These are phyloP conservation scores for Metschnikowia proteae DNA, from an alignment of 805 yeast genomes.

Conservation along the genomic window DNA sequence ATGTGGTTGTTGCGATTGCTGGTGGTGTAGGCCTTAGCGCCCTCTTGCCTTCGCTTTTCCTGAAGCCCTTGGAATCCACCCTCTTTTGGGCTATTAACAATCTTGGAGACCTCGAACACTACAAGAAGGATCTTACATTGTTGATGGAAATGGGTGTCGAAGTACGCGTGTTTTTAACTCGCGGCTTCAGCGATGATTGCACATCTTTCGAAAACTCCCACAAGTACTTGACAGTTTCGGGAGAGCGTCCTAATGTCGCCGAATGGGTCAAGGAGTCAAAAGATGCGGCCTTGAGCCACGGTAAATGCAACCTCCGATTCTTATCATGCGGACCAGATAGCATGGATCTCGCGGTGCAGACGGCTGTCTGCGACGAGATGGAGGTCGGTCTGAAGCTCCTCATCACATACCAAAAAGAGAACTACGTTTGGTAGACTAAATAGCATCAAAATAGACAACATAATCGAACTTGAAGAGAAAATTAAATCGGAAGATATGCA, in stretches of 20 bases:
- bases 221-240: slow-evolving; percentile 10
- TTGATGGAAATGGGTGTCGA: slow-evolving; percentile 12
- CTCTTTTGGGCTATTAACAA: slow-evolving; percentile 17
- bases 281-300: slow-evolving; percentile 6
- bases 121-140: slow-evolving; percentile 11
- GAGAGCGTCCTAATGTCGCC: slow-evolving; percentile 11
- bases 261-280: slow-evolving; percentile 12
- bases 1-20: slow-evolving; percentile 15
- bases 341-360: slow-evolving; percentile 14
- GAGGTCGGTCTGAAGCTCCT: slow-evolving; percentile 10
- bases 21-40: slow-evolving; percentile 19
- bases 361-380: slow-evolving; percentile 7
- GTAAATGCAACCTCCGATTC: slow-evolving; percentile 4
- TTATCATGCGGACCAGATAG: slow-evolving; percentile 15
- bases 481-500: too few species aligned
- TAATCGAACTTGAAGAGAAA: too few species aligned
- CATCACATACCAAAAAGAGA: slow-evolving; percentile 11
- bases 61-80: slow-evolving; percentile 8
- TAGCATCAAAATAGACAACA: neutral
- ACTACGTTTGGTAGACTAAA: slow-evolving; percentile 14
- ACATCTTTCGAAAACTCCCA: slow-evolving; percentile 8
- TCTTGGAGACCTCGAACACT: slow-evolving; percentile 11
- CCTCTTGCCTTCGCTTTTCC: slow-evolving; percentile 13
- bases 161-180: slow-evolving; percentile 12
- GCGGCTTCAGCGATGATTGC: slow-evolving; percentile 10